Base-by-base conservation (phyloP, 2,329 filamentous ascomycete genomes). In the Aspergillus hortae region DNA sequence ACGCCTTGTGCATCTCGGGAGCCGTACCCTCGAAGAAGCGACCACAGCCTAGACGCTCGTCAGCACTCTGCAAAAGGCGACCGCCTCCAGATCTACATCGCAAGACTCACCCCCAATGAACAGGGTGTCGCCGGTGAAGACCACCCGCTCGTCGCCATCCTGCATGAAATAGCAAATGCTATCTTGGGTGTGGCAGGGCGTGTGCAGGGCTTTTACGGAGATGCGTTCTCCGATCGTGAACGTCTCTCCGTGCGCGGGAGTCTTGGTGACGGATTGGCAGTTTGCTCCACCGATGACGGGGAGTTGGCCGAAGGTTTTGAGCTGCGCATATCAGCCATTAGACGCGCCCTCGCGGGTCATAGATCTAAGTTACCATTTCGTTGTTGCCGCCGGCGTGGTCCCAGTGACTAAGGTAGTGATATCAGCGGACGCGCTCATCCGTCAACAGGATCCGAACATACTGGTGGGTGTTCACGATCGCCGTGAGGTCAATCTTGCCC, bases 381-480 rank as follows among this genome's bases (percentile, higher is more conserved):
- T 82, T 80, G 70, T 99, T 99, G 7, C 94, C 94, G 57, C 94
- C 94, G 1, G 94, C 87, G 72, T 99, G 94, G 61, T 99, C 94
- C 79, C 87, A 87, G 69, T 99, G 94, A 68, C 92, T 96, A 55
- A 30, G 35, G 21, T 44, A 6, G 27, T 42, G 30, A 35, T 48
- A 19, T 63, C 40, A 64, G 46, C n/a, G 41, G 3, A 35, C 19
- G 10, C 7, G 2, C 19, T 17, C 44, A n/a, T 30, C n/a, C 2
- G 15, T 10, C 4, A 12, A 6, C 14, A 12, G 14, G 17, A 23
- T 3, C 32, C 15, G 44, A 21, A 72, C 89, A 73, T 77, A 96
- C 92, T 97, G 92, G 67, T 99, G 94, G 1, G 94, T 99, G 68
- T 99, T 99, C 64, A 97, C 86, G 67, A 99, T 95, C 46, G 86